Base-by-base conservation (phyloP, 352 stramenopile genomes). In the Globisporangium camurandrum region DNA sequence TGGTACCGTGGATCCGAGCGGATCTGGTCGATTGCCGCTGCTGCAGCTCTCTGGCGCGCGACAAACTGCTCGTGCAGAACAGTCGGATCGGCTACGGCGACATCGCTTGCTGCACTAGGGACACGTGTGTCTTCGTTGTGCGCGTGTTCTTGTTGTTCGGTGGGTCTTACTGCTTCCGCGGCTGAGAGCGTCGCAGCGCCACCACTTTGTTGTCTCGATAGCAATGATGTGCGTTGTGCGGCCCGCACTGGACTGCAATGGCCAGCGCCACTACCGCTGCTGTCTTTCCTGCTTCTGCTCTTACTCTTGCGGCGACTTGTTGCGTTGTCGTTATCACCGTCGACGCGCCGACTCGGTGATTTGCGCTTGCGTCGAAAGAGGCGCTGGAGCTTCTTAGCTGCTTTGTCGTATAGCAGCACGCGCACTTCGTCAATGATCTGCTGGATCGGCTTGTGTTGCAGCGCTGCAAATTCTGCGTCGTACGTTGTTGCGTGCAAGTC, bases 381-480 rank as follows among this genome's bases (percentile, higher is more conserved):
- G 1, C 61, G 72, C 48, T 88, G 77, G 20, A 88, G 50, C n/a
- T 62, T 67, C 41, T 69, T 73, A 11, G 83, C 74, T 1, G 74
- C 74, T 34, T 42, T 63, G 33, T 82, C 77, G 51, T 88, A 85
- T 46, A 88, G 52, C 10, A 66, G 74, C 39, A 72, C 54, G 3
- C 72, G 69, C 16, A 86, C 74, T 52, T 84, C 72, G 36, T 84
- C 72, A 27, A 86, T 73, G 9, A 76, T 57, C 36, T 71, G 58
- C 0, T 42, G 46, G 20, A 86, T 51, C 6, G 74, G 57, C 34
- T 77, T 82, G 14, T 69, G 61, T 9, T 81, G 53, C 8, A 80
- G 54, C n/a, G 51, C n/a, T 3, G 51, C 47, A 58, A 81, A 86
- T 10, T 69, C 56, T 26, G 75, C 72, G 0, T 78, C 64, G 26